Evolutionary conservation across 805 yeast genomes (phyloP).

Genomic region (Kluyveromyces aestuarii): DNA sequence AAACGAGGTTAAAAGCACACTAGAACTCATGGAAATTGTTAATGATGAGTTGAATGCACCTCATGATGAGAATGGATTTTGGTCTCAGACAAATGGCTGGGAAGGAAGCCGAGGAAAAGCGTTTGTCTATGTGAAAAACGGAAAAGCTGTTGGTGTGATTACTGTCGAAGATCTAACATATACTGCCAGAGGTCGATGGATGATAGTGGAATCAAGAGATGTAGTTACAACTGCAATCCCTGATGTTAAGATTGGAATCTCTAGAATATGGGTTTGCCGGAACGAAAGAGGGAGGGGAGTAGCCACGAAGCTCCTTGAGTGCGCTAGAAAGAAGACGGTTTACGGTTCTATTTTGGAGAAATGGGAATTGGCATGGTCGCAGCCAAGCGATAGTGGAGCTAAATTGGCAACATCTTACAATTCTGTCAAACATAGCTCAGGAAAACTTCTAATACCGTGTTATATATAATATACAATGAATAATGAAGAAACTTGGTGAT

Average conservation of each 20-base stretch:
- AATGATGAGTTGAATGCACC: constrained; percentile 58
- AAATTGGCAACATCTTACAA: constrained; percentile 47
- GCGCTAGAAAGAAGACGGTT: constrained; percentile 36
- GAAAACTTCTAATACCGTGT: constrained; percentile 25
- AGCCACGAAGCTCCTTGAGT: constrained; percentile 36
- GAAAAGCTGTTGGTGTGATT: constrained; percentile 46
- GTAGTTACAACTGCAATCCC: constrained; percentile 40
- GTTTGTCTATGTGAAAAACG: constrained; percentile 39
- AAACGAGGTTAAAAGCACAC: constrained; percentile 28
- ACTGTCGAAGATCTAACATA: constrained; percentile 38
- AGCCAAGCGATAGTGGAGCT: constrained; percentile 60
- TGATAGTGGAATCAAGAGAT: constrained; percentile 42
- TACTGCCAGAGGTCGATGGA: constrained; percentile 45
- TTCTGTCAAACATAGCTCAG: constrained; percentile 40
- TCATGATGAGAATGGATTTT: constrained; percentile 33
- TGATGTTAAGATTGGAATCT: constrained; percentile 36
- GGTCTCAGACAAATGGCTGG: constrained; percentile 19
- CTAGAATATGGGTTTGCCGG: constrained; percentile 39
- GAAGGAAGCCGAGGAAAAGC: constrained; percentile 31
- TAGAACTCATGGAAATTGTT: constrained; percentile 41
- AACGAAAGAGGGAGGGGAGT: constrained; percentile 42
- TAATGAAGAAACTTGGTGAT: no score
- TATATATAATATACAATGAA: constrained; percentile 12
- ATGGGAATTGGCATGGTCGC: constrained; percentile 55
- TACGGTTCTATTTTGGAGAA: constrained; percentile 40